These are phyloP conservation scores for Psilocybe tampanensis DNA, from an alignment of 768 basidiomycete species.

Conservation along the genomic window DNA sequence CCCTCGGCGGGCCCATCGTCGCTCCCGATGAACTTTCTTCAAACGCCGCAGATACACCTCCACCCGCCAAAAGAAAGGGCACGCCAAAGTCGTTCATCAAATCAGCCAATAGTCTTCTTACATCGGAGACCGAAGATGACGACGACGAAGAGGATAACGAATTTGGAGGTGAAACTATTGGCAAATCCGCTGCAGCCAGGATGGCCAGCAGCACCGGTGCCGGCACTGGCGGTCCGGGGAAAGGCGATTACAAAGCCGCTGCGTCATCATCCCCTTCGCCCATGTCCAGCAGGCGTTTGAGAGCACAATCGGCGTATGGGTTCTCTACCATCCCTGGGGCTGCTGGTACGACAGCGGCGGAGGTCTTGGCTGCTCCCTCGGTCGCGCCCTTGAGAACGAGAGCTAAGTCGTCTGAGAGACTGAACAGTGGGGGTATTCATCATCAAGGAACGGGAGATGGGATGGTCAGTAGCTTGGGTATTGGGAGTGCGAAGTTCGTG, in stretches of 20 bases:
- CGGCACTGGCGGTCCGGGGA: constrained; percentile 11
- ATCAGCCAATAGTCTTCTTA: constrained; percentile 1
- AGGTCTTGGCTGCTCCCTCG: constrained; percentile 17
- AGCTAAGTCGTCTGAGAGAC: constrained; percentile 44
- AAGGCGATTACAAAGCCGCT: constrained; percentile 28
- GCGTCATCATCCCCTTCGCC: constrained; percentile 20
- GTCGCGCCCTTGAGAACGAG: constrained; percentile 40
- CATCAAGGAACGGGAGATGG: constrained; percentile 26
- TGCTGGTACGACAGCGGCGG: constrained; percentile 22
- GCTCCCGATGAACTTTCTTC: constrained; percentile 25
- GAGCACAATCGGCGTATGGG: constrained; percentile 65
- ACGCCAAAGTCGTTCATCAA: constrained; percentile 11
- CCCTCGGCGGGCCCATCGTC: constrained; percentile 74
- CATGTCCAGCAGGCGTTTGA: constrained; percentile 21
- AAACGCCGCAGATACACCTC: constrained; percentile 15
- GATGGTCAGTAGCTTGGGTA: constrained; percentile 24
- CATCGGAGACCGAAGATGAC: constrained; percentile 34
- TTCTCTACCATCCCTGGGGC: constrained; percentile 38
- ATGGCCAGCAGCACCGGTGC: constrained; percentile 18
- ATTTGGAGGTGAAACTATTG: constrained; percentile 63
- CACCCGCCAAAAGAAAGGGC: constrained; percentile 4
- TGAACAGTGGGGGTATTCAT: constrained; percentile 20
- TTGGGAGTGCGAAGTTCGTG: constrained; percentile 60
- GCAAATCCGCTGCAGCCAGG: constrained; percentile 48
- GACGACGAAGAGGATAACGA: constrained; percentile 40